A percentile compares a stretch with the other conserved stretches of the same genome.
Evolutionary conservation across 495 filamentous ascomycete genomes (phyloP).

Genomic region (Apodospora peruviana): DNA sequence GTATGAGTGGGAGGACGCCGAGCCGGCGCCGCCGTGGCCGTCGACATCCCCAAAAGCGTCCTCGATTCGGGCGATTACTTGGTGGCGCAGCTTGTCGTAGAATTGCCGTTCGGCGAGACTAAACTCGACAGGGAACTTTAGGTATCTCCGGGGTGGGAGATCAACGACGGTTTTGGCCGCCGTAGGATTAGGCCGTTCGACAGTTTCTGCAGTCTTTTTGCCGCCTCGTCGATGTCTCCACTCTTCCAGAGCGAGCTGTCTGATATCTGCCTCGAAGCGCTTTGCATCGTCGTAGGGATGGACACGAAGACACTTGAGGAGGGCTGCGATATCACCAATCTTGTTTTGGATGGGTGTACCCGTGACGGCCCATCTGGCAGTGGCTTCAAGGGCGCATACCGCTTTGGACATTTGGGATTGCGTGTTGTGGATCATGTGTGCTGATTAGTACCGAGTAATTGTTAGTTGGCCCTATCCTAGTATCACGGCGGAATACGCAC

Average conservation of each 20-base stretch:
- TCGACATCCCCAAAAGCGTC: conserved; percentile 5
- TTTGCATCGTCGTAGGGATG: conserved; percentile 31
- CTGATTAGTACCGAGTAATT: conserved; percentile 12
- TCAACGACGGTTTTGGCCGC: conserved; percentile 22
- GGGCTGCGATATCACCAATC: conserved; percentile 26
- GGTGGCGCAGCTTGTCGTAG: conserved; percentile 20
- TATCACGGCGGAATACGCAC: no score
- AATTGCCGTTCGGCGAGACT: conserved; percentile 19
- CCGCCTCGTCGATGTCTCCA: conserved; percentile 21
- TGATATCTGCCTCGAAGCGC: conserved; percentile 28
- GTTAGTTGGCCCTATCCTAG: no score
- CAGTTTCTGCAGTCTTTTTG: conserved; percentile 30
- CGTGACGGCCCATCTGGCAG: conserved; percentile 35
- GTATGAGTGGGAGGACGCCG: conserved; percentile 3
- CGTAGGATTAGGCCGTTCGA: not conserved
- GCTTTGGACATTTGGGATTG: conserved; percentile 26
- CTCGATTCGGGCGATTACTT: conserved; percentile 20
- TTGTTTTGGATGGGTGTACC: conserved; percentile 41
- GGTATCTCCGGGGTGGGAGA: conserved; percentile 24
- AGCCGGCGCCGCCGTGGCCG: not conserved
- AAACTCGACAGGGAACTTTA: conserved; percentile 22
- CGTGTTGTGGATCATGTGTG: conserved; percentile 35
- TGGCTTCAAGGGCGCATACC: conserved; percentile 24
- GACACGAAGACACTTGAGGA: conserved; percentile 33
- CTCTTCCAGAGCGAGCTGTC: conserved; percentile 21